Base-by-base conservation (phyloP, 148 eudicot genomes). In the Camellia granthamiana region DNA sequence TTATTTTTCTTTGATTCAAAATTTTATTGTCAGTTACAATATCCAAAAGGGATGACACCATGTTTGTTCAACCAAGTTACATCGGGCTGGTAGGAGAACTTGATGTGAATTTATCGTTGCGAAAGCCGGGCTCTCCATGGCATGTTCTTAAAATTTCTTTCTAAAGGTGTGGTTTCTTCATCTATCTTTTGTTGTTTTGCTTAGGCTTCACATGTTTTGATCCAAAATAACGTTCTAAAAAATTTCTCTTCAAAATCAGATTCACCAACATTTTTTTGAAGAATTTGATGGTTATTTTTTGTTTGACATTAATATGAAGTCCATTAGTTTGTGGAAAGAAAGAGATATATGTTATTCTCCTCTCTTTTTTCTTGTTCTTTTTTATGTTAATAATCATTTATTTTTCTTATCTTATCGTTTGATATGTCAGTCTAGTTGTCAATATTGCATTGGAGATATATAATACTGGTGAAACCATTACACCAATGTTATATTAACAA, bases 21-120 rank as follows among this genome's bases (percentile, higher is more conserved):
- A 30, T 30, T 38, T 44, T 23, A 16, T 52, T 7, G 7, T 44
- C n/a, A 7, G 46, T 19, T 42, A 30, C 61, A 10, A 5, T 13
- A 30, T 47, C 23, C 5, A 42, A 10, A 30, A 54, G 78, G 65
- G 72, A 74, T 74, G 83, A 74, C 38, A 43, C 78, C 73, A 46
- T 80, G 73, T 74, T 74, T 54, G 54, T 65, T 72, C 67, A 18
- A 11, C 44, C 14, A 0, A 75, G 19, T 38, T 10, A 52, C 7
- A 14, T 38, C 75, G 66, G 51, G 41, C n/a, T 67, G 43, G 23
- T 58, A 54, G 82, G 49, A 80, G 71, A 62, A 8, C 55, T 64
- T 46, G 55, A 73, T 41, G 59, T 79, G 47, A 79, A 38, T 49
- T 79, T 60, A 0, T 30, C 52, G 30, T 44, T 49, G 69, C 70